Evolutionary conservation across 225 moss, liverwort and hornwort genomes (phyloP).

Genomic region (Bryoerythrophyllum caledonicum): DNA sequence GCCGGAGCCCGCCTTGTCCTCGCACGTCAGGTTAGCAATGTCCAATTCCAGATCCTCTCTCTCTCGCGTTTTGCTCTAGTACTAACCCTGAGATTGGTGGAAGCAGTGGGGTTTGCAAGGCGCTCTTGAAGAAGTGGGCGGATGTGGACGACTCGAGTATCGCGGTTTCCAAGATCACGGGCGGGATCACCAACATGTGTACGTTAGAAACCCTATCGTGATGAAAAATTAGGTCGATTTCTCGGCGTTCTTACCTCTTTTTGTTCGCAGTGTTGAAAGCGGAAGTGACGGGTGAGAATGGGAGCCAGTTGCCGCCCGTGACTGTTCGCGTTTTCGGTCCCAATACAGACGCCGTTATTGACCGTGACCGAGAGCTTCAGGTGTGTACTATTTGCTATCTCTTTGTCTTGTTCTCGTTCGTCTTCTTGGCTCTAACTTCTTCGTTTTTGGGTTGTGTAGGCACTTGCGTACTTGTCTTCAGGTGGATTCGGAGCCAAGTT

Average conservation of each 20-base stretch:
- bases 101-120: slow-evolving; percentile 76
- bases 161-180: slow-evolving; percentile 69
- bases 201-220: slow-evolving; percentile 20
- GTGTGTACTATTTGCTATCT: slow-evolving; percentile 29
- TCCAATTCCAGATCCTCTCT: background rate
- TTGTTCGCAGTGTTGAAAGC: slow-evolving; percentile 72
- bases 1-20: slow-evolving; percentile 33
- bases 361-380: slow-evolving; percentile 85
- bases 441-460: slow-evolving; percentile 57
- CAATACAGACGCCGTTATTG: slow-evolving; percentile 84
- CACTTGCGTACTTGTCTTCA: slow-evolving; percentile 63
- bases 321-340: slow-evolving; percentile 85
- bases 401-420: background rate
- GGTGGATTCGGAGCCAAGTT: slow-evolving; percentile 89
- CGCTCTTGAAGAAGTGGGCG: slow-evolving; percentile 69
- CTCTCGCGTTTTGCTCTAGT: background rate
- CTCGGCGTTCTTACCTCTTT: background rate
- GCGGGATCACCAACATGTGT: slow-evolving; percentile 96
- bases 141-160: slow-evolving; percentile 56
- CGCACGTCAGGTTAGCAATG: slow-evolving; percentile 49
- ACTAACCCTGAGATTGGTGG: too few relatives aligned
- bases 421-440: slow-evolving; percentile 9
- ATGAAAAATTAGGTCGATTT: slow-evolving; percentile 7
- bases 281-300: slow-evolving; percentile 54
- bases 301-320: slow-evolving; percentile 44